Evolutionary conservation across 768 basidiomycete genomes (phyloP).

Genomic region (Chiua virens): DNA sequence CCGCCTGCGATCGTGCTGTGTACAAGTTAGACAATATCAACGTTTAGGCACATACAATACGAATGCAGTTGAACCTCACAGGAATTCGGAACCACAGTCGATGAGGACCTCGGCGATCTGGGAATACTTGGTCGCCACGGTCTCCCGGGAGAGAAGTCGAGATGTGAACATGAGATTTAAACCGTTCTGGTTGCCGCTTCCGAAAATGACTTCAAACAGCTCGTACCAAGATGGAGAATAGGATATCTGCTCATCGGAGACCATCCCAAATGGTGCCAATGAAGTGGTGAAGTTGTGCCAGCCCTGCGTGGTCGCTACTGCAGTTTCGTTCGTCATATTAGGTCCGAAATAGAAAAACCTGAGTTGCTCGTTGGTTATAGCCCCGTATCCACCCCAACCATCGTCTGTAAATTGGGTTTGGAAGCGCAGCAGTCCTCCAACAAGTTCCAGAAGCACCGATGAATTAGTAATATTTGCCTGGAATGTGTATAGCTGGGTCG

Average conservation of each 20-base stretch:
- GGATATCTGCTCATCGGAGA: not conserved
- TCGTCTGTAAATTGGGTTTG: conserved; percentile 39
- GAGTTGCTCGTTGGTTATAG: conserved; percentile 1
- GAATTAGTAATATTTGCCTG: conserved; percentile 33
- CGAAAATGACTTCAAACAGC: not conserved
- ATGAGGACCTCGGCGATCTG: conserved; percentile 9
- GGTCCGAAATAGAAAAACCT: conserved; percentile 29
- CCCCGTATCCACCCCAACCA: conserved; percentile 44
- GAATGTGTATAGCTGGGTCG: conserved; percentile 32
- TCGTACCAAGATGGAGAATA: conserved; percentile 10
- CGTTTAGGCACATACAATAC: too few species aligned
- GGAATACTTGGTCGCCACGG: conserved; percentile 1
- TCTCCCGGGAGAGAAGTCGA: conserved; percentile 12
- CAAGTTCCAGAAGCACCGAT: conserved; percentile 27
- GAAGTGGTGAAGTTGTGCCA: conserved; percentile 30
- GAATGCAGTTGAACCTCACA: not conserved
- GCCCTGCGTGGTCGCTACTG: conserved; percentile 34
- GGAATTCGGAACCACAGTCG: conserved; percentile 1
- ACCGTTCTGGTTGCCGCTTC: not conserved
- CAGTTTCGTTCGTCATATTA: conserved; percentile 36
- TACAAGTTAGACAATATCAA: too few species aligned
- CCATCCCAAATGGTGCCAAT: conserved; percentile 6
- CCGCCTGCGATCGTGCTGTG: conserved; percentile 44
- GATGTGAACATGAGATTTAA: conserved; percentile 1
- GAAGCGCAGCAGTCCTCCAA: conserved; percentile 36